Conservation (phyloP, 2,329 filamentous ascomycete genomes). For the Fusarium nodosum region DNA sequence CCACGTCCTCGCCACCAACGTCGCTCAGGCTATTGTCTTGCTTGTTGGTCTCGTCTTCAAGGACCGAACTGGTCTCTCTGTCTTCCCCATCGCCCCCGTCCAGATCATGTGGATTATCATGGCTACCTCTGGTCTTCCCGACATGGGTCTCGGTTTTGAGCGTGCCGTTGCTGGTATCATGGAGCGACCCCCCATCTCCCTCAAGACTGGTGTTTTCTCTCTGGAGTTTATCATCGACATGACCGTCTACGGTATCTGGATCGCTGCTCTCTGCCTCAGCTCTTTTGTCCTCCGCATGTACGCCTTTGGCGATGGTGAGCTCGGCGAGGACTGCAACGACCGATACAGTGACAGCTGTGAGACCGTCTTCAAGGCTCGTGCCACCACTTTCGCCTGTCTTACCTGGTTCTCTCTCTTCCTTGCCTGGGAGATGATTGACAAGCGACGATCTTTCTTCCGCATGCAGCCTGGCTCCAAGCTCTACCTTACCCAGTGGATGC, state of each 20-base stretch:
- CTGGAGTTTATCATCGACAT: conserved; percentile 76
- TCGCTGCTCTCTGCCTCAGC: conserved; percentile 72
- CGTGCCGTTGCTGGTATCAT: conserved; percentile 77
- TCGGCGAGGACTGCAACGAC: conserved; percentile 73
- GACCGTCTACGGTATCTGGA: conserved; percentile 77
- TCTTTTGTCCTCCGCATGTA: conserved; percentile 75
- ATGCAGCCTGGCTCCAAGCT: conserved; percentile 74
- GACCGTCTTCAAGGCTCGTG: conserved; percentile 77
- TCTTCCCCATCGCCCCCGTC: conserved; percentile 81
- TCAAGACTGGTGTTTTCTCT: conserved; percentile 74
- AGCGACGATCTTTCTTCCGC: conserved; percentile 80
- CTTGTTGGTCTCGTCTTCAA: conserved; percentile 81
- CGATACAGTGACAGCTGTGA: conserved; percentile 67
- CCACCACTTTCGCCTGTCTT: conserved; percentile 79
- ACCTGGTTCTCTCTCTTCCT: conserved; percentile 84
- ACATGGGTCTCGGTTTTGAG: conserved; percentile 84
- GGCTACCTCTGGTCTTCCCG: conserved; percentile 80
- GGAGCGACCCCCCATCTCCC: conserved; percentile 73
- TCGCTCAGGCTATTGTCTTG: conserved; percentile 77
- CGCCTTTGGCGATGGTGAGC: conserved; percentile 71
- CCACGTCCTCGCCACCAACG: conserved; percentile 77
- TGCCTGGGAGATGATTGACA: conserved; percentile 82
- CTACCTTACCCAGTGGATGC: conserved; percentile 75
- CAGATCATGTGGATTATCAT: conserved; percentile 87
- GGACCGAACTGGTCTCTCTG: conserved; percentile 72